Evolutionary conservation across 768 basidiomycete genomes (phyloP).

Genomic region (Rubroboletus satanas): DNA sequence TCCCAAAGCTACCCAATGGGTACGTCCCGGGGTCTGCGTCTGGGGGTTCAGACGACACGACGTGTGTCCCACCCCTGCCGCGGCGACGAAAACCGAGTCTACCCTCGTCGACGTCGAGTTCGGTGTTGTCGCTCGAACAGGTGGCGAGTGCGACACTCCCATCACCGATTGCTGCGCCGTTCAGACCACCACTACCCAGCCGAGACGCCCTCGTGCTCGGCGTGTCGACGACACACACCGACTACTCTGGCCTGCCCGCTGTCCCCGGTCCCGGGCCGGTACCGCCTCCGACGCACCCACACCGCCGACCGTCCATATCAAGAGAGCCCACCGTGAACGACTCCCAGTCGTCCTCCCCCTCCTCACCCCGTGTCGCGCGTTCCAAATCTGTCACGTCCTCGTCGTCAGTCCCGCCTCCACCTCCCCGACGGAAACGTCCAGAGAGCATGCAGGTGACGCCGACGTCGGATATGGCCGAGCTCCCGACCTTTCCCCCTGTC

Average conservation of each 20-base stretch:
- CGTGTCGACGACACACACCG: slow-evolving; percentile 3
- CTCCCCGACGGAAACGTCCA: slow-evolving; percentile 50
- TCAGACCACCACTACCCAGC: slow-evolving; percentile 24
- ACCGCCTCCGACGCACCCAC: slow-evolving; percentile 54
- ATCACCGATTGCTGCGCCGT: slow-evolving; percentile 5
- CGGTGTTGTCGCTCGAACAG: slow-evolving; percentile 38
- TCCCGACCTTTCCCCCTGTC: slow-evolving; percentile 6
- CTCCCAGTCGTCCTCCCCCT: slow-evolving; percentile 22
- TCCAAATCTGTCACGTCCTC: slow-evolving; percentile 50
- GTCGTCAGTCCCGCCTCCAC: slow-evolving; percentile 39
- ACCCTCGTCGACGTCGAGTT: slow-evolving; percentile 33
- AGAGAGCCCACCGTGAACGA: slow-evolving; percentile 26
- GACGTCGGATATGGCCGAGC: slow-evolving; percentile 12
- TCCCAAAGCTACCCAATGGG: slow-evolving; percentile 2
- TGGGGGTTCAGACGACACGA: slow-evolving; percentile 20
- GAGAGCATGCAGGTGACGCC: slow-evolving; percentile 58
- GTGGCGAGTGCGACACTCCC: slow-evolving; percentile 38
- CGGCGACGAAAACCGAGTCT: slow-evolving; percentile 34
- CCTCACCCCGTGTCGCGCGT: slow-evolving; percentile 42
- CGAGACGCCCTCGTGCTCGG: slow-evolving; percentile 12
- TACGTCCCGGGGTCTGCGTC: not conserved
- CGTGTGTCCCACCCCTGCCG: slow-evolving; percentile 33
- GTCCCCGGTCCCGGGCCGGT: slow-evolving; percentile 27
- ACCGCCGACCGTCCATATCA: slow-evolving; percentile 37
- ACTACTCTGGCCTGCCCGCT: not conserved